Evolutionary conservation across 2,329 filamentous ascomycete genomes (phyloP).

Genomic region (Colletotrichum karsti): DNA sequence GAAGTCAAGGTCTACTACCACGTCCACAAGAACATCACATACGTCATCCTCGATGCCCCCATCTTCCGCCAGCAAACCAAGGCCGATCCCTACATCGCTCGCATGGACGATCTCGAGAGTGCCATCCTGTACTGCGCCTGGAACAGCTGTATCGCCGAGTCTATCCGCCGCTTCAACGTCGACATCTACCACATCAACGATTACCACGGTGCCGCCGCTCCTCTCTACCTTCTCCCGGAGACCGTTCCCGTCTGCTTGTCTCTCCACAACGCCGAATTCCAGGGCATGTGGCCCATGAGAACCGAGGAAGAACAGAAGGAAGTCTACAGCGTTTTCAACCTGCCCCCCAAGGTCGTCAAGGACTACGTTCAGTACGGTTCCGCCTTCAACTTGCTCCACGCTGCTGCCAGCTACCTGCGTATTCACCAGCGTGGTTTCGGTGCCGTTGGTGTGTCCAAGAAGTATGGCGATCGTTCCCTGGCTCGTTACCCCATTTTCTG

Average conservation of each 20-base stretch:
- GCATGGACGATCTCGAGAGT: constrained; percentile 75
- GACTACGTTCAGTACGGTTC: constrained; percentile 74
- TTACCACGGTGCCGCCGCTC: constrained; percentile 70
- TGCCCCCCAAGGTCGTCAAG: constrained; percentile 63
- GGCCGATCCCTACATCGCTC: constrained; percentile 70
- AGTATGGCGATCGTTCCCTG: constrained; percentile 73
- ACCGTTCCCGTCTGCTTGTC: constrained; percentile 70
- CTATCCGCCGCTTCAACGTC: constrained; percentile 68
- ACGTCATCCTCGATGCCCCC: constrained; percentile 72
- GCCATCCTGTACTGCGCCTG: constrained; percentile 76
- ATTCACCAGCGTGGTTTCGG: constrained; percentile 74
- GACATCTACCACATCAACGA: constrained; percentile 75
- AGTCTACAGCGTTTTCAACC: constrained; percentile 71
- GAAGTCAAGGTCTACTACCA: constrained; percentile 73
- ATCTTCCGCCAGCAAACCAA: constrained; percentile 72
- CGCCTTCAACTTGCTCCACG: constrained; percentile 74
- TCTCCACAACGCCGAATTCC: constrained; percentile 75
- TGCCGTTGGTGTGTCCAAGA: constrained; percentile 73
- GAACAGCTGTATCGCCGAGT: constrained; percentile 74
- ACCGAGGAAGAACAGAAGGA: constrained; percentile 68
- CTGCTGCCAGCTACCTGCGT: constrained; percentile 71
- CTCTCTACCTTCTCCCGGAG: constrained; percentile 70
- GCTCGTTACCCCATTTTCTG: constrained; percentile 76
- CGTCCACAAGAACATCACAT: constrained; percentile 71
- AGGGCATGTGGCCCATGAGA: constrained; percentile 74